phyloP scores from a whole-genome alignment of 805 yeast genomes.

The Spencermartinsiella europaea region DNA sequence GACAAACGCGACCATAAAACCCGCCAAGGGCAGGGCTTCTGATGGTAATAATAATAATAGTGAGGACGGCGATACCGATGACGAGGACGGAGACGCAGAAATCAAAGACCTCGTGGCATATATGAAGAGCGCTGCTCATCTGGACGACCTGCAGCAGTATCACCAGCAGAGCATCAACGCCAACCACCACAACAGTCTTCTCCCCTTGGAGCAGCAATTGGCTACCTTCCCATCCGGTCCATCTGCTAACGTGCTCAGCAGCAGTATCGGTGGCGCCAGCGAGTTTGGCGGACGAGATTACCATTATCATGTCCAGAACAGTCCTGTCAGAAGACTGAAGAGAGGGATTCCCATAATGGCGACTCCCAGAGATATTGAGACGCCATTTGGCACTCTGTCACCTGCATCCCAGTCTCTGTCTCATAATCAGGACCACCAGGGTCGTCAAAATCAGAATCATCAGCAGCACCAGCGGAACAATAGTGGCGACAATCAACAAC shows the following conservation, averaged over 20 bases:
- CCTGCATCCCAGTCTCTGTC: neutral
- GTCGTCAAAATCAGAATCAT: neutral
- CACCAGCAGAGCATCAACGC: too few species aligned
- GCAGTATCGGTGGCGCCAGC: too few species aligned
- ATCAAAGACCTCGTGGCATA: neutral
- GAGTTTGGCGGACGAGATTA: too few species aligned
- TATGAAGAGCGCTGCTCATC: neutral
- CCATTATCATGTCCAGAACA: neutral
- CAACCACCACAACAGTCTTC: too few species aligned
- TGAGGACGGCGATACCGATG: neutral
- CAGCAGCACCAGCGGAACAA: neutral
- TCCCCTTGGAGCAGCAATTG: too few species aligned
- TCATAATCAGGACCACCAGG: neutral
- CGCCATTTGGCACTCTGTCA: neutral
- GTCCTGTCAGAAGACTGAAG: neutral
- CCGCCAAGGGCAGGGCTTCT: too few species aligned
- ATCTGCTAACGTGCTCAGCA: too few species aligned
- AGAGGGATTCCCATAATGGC: neutral
- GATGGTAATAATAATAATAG: neutral
- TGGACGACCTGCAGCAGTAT: too few species aligned
- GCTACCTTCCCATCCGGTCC: too few species aligned
- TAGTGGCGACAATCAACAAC: neutral
- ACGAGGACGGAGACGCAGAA: neutral
- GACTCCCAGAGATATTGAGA: neutral
- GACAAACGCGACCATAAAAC: neutral